Conservation (phyloP, 2,329 filamentous ascomycete species). For the Ceratocystis albifundus region DNA sequence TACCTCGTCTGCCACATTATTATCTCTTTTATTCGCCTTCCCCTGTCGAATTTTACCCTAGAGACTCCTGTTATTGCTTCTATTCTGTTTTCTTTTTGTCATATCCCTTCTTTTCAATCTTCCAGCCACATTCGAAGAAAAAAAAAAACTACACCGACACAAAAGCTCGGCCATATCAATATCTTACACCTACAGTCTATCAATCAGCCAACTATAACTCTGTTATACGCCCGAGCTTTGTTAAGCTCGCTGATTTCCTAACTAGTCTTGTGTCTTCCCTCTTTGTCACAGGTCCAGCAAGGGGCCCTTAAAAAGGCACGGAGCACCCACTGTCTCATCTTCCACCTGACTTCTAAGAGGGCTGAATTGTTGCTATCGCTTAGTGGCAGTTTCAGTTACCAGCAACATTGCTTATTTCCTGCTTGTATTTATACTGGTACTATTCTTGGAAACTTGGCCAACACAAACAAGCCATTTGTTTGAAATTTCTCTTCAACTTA, state of each 20-base stretch:
- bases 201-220: background rate
- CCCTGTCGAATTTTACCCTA: background rate
- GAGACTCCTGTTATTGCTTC: background rate
- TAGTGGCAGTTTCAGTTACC: slow-evolving; percentile 12
- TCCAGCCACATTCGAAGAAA: no score
- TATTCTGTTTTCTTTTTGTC: background rate
- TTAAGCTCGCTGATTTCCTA: background rate
- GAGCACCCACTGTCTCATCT: slow-evolving; percentile 10
- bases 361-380: slow-evolving; percentile 2
- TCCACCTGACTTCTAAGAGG: background rate
- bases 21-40: background rate
- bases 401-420: background rate
- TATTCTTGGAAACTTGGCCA: slow-evolving; percentile 2
- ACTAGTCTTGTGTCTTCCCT: background rate
- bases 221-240: background rate
- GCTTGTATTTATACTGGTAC: background rate
- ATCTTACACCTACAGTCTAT: no score
- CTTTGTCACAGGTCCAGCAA: slow-evolving; percentile 1
- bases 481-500: background rate
- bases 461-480: background rate
- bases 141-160: no score
- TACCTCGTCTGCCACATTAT: background rate
- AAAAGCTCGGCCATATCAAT: no score
- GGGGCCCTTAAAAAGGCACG: background rate
- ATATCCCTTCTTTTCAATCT: background rate